Percentiles rank a stretch among this genome's conserved stretches.
phyloP scores from a whole-genome alignment of 2,329 filamentous ascomycete species.

The Thielaviopsis euricoi region DNA sequence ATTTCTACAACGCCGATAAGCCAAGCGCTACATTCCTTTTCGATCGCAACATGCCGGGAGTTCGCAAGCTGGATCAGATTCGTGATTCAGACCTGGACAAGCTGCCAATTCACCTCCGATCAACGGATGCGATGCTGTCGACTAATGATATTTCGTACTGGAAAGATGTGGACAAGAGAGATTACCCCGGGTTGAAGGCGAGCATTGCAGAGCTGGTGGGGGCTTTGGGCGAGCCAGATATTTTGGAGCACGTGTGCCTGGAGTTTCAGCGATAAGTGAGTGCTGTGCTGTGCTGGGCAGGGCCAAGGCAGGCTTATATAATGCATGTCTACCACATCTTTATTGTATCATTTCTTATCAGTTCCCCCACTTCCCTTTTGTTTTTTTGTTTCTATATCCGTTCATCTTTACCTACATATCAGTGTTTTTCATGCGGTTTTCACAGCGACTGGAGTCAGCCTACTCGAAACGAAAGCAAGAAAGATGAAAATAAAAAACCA shows the following conservation, averaged over 20 bases:
- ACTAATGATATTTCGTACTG: slow-evolving; percentile 41
- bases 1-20: background rate
- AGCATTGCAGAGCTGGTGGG: slow-evolving; percentile 52
- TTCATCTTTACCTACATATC: too few relatives aligned
- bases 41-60: slow-evolving; percentile 48
- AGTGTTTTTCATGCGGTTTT: too few relatives aligned
- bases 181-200: slow-evolving; percentile 38
- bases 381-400: too few relatives aligned
- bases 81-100: slow-evolving; percentile 38
- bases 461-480: too few relatives aligned
- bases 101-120: slow-evolving; percentile 36
- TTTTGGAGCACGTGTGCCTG: slow-evolving; percentile 39
- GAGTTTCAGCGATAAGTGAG: slow-evolving; percentile 30
- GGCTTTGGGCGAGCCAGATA: slow-evolving; percentile 40
- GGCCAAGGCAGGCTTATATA: background rate
- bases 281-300: too few relatives aligned
- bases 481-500: too few relatives aligned
- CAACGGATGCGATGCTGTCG: slow-evolving; percentile 22
- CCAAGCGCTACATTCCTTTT: slow-evolving; percentile 29
- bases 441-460: too few relatives aligned
- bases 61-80: slow-evolving; percentile 39
- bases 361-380: too few relatives aligned
- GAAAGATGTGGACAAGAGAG: slow-evolving; percentile 33
- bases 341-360: background rate
- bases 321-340: too few relatives aligned